Percentiles rank a stretch among this genome's conserved stretches.
Conservation (phyloP, 345 rosid species). For the Populus euphratica region DNA sequence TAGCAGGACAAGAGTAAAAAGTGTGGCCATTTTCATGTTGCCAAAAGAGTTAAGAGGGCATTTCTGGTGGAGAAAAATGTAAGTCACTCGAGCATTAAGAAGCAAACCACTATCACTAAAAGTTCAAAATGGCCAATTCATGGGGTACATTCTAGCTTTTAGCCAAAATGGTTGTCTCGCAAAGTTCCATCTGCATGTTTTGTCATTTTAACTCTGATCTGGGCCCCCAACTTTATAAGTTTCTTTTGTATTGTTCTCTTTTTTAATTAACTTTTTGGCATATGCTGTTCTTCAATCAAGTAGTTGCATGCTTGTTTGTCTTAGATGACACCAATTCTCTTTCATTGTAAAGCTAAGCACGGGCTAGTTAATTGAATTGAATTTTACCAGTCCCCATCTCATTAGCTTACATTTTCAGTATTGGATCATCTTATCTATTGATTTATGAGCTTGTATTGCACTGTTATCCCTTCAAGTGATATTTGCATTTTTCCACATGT, state of each 20-base stretch:
- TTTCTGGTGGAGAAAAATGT: neutral
- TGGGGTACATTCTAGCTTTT: neutral
- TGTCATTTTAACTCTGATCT: neutral
- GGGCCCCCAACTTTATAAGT: neutral
- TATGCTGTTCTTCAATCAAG: neutral
- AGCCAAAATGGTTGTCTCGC: too few relatives aligned
- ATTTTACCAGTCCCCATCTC: neutral
- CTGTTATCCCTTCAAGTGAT: neutral
- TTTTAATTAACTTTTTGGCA: neutral
- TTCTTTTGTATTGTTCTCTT: neutral
- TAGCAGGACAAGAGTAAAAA: neutral
- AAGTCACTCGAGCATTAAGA: neutral
- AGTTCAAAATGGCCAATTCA: neutral
- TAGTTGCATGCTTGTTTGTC: neutral
- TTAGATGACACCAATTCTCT: neutral
- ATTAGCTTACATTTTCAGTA: neutral
- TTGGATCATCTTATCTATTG: neutral
- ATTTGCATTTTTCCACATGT: neutral
- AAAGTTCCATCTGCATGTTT: neutral
- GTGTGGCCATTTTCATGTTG: neutral
- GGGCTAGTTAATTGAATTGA: neutral
- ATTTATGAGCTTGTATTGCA: neutral
- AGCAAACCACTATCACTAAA: neutral
- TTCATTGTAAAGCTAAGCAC: neutral
- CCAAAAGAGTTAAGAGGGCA: neutral